Evolutionary conservation across 2,329 filamentous ascomycete species (phyloP), one percentile per base, ranked within the genome.

Genomic region (Colletotrichum coccodes): DNA sequence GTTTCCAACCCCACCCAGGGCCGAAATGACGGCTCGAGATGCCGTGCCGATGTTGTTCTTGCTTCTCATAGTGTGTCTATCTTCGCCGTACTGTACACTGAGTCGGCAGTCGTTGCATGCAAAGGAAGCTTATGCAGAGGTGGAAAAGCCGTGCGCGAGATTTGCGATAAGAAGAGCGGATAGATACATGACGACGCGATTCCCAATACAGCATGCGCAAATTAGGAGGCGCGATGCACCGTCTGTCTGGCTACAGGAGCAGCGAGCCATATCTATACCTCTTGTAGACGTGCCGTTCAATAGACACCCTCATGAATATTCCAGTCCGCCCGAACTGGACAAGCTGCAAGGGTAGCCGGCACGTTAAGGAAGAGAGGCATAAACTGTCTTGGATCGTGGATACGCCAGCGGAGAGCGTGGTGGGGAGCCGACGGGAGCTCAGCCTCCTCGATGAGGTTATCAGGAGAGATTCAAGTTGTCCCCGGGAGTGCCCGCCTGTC

Each of bases 11-110:
- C 54, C 54, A 38, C 65, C 23, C n/a, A 54, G 11, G 56, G 54
- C 61, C 61, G 54, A 60, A 68, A 65, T 68, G 54, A 68, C 34
- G 61, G 54, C 32, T 65, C 56, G 40, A 40, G 61, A 44, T 65
- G 26, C 54, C 42, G 40, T 32, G 34, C 34, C 21, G 32, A 9
- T 38, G 26, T 60, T 42, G 30, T 60, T 50, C 34, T 60, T 60
- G 30, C 46, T 38, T 23, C 32, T 40, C 36, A 23, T 57, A 53
- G 26, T 40, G 40, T 50, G 47, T 60, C 40, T 14, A 44, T 14
- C 30, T 11, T 49, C n/a, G 40, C 7, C 8, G 18, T 50, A 32
- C 46, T 38, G n/a, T 61, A 30, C 38, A 21, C 23, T 47, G 44
- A 36, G 40, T 21, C 42, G 18, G 21, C 40, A 6, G 40, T 26